phyloP scores from a whole-genome alignment of 306 rosid species.

The Mucuna pruriens region DNA sequence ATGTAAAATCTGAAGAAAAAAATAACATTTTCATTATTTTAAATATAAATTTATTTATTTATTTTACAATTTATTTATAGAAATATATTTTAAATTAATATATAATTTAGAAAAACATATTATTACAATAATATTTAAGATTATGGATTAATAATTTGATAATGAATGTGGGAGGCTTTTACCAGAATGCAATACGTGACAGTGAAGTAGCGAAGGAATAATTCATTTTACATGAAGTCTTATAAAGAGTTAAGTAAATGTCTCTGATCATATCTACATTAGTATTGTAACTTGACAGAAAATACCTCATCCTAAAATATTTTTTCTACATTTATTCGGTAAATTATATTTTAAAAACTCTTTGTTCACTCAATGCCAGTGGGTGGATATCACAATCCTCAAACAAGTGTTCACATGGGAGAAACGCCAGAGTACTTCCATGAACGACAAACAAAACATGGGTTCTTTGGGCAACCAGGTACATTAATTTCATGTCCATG shows the following conservation, averaged over 20 bases:
- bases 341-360: not conserved
- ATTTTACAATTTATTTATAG: too few species aligned
- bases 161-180: not conserved
- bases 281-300: not conserved
- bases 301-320: not conserved
- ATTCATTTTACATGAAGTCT: not conserved
- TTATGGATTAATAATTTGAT: not conserved
- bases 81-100: too few species aligned
- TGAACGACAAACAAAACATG: not conserved
- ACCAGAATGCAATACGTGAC: not conserved
- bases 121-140: too few species aligned
- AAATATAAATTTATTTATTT: too few species aligned
- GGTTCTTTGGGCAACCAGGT: not conserved
- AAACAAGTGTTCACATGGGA: slow-evolving; percentile 1
- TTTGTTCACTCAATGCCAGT: not conserved
- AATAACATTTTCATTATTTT: too few species aligned
- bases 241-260: not conserved
- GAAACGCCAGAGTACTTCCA: not conserved
- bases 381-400: not conserved
- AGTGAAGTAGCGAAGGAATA: not conserved
- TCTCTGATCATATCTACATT: not conserved
- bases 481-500: not conserved
- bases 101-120: too few species aligned
- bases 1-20: too few species aligned
- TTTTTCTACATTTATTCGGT: not conserved